These are phyloP conservation scores for Epichloe hybrida DNA, from an alignment of 2,329 filamentous ascomycete genomes.

Conservation along the genomic window DNA sequence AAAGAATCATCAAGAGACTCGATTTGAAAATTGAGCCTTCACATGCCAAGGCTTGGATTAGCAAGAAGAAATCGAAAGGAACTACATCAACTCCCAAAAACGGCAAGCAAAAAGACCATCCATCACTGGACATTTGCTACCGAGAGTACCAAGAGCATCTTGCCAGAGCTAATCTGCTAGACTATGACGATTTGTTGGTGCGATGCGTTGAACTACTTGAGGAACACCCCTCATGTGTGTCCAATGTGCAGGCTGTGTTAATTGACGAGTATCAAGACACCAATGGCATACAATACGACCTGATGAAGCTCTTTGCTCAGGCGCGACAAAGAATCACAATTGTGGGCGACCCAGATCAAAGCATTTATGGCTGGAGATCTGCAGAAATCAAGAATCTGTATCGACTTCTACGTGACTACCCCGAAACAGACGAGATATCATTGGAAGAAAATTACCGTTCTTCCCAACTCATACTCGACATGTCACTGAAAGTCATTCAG, in stretches of 20 bases:
- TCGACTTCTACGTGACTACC: constrained; percentile 63
- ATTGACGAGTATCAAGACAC: constrained; percentile 98
- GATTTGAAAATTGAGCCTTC: constrained; percentile 55
- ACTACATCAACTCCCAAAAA: constrained; percentile 30
- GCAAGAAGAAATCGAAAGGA: constrained; percentile 48
- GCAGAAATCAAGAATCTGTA: constrained; percentile 83
- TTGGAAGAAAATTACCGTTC: constrained; percentile 93
- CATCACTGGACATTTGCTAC: constrained; percentile 56
- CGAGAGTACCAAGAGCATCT: constrained; percentile 67
- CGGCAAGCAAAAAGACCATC: constrained; percentile 24
- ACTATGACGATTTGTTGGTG: constrained; percentile 87
- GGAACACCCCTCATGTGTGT: constrained; percentile 63
- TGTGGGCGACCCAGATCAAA: constrained; percentile 93
- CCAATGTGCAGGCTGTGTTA: constrained; percentile 78
- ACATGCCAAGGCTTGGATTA: constrained; percentile 62
- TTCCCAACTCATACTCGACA: constrained; percentile 67
- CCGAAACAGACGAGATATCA: constrained; percentile 66
- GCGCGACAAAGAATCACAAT: constrained; percentile 68
- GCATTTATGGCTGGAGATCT: constrained; percentile 91
- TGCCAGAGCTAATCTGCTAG: constrained; percentile 64
- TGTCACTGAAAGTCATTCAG: constrained; percentile 76
- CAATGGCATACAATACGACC: constrained; percentile 84
- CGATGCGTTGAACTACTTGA: constrained; percentile 69
- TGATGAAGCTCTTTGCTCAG: constrained; percentile 80
- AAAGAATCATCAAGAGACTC: constrained; percentile 67